Evolutionary conservation across 2,329 filamentous ascomycete species (phyloP), one percentile per base, ranked within the genome.

Genomic region (Cylindrodendrum hubeiense): DNA sequence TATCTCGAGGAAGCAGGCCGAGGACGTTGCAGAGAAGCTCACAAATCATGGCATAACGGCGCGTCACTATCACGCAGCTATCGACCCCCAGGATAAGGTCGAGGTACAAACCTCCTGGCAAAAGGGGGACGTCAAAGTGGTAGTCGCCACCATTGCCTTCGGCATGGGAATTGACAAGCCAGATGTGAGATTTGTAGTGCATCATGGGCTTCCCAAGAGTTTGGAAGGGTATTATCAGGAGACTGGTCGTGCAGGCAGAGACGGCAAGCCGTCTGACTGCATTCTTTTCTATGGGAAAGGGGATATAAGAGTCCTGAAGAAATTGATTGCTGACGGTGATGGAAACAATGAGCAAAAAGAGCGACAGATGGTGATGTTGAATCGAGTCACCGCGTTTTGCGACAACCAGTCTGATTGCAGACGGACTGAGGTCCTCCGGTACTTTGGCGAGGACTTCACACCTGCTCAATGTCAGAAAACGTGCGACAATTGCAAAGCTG

Each of bases 111-210:
- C 87, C 65, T 80, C 89, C 30, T 99, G 96, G 96, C 96, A 99
- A 78, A 83, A 81, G 46, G 94, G 94, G 6, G 82, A 84, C 55
- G 88, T 91, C 74, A 92, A 97, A 71, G 93, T 99, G 34, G 97
- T 99, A 46, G 96, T 99, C 53, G 97, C 96, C 21, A 99, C 96
- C 0, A 98, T 99, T 78, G 96, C 96, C 24, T 99, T 99, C 77
- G 96, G 96, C 7, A 99, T 99, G 96, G 96, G 96, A n/a, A 99
- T 99, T 70, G 96, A 99, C 83, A 99, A 99, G 79, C 89, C 95
- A 1, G 92, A 99, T 77, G 96, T 99, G 51, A 92, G 96, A 28
- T 99, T 97, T 77, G 96, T 99, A 34, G 93, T 99, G 43, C 97
- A 99, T 76, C 91, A 97, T 74, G 93, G 90, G 46, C 85, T 99